These are phyloP conservation scores for barrel medic (Medicago truncatula) DNA, from an alignment of 306 rosid genomes.

Conservation along the genomic window DNA sequence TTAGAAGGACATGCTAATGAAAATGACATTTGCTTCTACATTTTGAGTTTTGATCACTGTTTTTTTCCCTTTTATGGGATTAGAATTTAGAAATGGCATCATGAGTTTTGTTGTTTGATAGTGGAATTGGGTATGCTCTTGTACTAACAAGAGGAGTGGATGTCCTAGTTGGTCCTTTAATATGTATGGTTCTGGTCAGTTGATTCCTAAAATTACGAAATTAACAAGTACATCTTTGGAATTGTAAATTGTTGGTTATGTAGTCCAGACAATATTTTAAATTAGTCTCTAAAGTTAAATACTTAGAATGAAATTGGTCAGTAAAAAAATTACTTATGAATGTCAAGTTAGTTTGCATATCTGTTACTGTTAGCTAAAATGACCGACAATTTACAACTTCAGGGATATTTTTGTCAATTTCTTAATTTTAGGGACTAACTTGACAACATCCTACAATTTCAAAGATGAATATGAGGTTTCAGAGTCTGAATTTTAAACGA, in stretches of 20 bases:
- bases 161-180: neutral
- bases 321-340: neutral
- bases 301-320: neutral
- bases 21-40: slow-evolving; percentile 16
- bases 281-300: neutral
- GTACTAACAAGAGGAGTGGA: neutral
- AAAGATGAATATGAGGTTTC: neutral
- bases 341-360: neutral
- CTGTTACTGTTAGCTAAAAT: neutral
- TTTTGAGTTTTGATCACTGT: slow-evolving; percentile 24
- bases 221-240: neutral
- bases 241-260: neutral
- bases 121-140: slow-evolving; percentile 22
- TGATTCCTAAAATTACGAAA: neutral
- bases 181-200: neutral
- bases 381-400: neutral
- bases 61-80: neutral
- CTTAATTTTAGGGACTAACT: neutral
- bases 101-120: neutral
- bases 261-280: neutral
- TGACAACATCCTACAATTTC: neutral
- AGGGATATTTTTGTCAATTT: neutral
- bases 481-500: neutral
- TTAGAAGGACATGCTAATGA: slow-evolving; percentile 32
- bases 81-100: neutral